phyloP scores from a whole-genome alignment of 495 filamentous ascomycete species.

The Aspergillus baeticus region DNA sequence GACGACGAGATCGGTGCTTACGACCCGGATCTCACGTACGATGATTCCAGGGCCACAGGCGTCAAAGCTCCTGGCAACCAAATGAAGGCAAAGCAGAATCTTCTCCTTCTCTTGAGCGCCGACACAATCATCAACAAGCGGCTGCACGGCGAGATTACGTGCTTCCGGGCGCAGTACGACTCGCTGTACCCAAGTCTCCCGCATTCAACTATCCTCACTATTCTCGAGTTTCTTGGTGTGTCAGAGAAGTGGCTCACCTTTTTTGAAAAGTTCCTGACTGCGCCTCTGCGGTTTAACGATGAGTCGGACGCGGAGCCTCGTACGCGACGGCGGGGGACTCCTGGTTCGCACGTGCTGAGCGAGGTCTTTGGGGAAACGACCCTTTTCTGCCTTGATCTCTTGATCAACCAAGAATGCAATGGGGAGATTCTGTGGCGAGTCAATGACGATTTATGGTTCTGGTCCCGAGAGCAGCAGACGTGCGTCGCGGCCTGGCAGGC shows the following conservation, averaged over 20 bases:
- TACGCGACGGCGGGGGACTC: constrained; percentile 10
- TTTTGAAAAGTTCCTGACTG: constrained; percentile 9
- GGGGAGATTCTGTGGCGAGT: constrained; percentile 15
- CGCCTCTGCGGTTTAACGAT: constrained; percentile 12
- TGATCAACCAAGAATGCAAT: constrained; percentile 12
- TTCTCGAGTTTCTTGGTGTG: constrained; percentile 13
- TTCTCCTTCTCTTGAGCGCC: constrained; percentile 12
- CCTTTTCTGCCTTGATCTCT: constrained; percentile 17
- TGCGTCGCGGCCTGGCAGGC: constrained; percentile 11
- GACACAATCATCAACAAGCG: constrained; percentile 13
- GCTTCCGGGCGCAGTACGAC: constrained; percentile 14
- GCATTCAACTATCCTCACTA: constrained; percentile 5
- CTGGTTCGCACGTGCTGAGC: constrained; percentile 12
- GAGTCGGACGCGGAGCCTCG: constrained; percentile 8
- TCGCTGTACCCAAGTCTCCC: constrained; percentile 11
- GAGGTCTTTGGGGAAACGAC: constrained; percentile 16
- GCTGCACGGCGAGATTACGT: constrained; percentile 13
- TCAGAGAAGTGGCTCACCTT: constrained; percentile 14
- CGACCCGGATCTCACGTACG: neutral
- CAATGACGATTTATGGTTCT: constrained; percentile 18
- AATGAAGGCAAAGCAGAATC: constrained; percentile 16
- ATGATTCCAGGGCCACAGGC: neutral
- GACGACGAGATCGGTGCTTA: neutral
- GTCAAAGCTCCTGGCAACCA: constrained; percentile 1
- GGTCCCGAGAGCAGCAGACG: constrained; percentile 6